Evolutionary conservation across 2,329 filamentous ascomycete genomes (phyloP).

Genomic region (Tolypocladium cylindrosporum): DNA sequence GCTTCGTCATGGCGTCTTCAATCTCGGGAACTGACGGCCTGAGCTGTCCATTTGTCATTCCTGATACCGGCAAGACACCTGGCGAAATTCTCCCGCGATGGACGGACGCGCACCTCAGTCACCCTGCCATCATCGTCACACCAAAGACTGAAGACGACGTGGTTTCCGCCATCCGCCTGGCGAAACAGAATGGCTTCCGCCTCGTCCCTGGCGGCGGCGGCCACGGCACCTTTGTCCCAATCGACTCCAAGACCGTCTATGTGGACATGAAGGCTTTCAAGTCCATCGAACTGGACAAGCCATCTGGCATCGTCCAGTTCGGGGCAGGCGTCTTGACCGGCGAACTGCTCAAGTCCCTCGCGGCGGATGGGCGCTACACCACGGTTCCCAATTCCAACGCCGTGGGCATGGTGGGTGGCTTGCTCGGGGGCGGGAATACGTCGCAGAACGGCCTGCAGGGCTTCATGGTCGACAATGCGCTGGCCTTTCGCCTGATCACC

Average conservation of each 20-base stretch:
- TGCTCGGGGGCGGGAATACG: conserved; percentile 17
- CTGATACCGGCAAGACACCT: background rate
- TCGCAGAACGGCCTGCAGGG: conserved; percentile 18
- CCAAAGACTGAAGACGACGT: conserved; percentile 20
- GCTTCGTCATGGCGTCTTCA: background rate
- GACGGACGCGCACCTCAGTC: conserved; percentile 16
- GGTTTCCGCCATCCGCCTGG: conserved; percentile 12
- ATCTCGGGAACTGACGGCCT: conserved; percentile 1
- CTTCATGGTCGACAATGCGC: conserved; percentile 20
- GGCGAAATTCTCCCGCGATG: conserved; percentile 13
- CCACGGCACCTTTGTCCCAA: conserved; percentile 19
- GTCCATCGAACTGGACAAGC: conserved; percentile 15
- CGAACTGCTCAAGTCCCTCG: conserved; percentile 13
- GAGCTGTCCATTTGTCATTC: conserved; percentile 4
- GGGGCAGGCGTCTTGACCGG: conserved; percentile 19
- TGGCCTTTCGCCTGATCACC: conserved; percentile 17
- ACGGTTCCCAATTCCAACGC: conserved; percentile 15
- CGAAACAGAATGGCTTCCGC: conserved; percentile 15
- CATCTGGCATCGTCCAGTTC: conserved; percentile 11
- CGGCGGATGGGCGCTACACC: conserved; percentile 19
- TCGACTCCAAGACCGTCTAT: conserved; percentile 18
- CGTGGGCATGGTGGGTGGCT: conserved; percentile 16
- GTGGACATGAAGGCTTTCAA: conserved; percentile 22
- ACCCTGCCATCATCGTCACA: conserved; percentile 16
- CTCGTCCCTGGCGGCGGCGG: conserved; percentile 18